Evolutionary conservation across 2,329 filamentous ascomycete species (phyloP).

Genomic region (Botrytis squamosa): DNA sequence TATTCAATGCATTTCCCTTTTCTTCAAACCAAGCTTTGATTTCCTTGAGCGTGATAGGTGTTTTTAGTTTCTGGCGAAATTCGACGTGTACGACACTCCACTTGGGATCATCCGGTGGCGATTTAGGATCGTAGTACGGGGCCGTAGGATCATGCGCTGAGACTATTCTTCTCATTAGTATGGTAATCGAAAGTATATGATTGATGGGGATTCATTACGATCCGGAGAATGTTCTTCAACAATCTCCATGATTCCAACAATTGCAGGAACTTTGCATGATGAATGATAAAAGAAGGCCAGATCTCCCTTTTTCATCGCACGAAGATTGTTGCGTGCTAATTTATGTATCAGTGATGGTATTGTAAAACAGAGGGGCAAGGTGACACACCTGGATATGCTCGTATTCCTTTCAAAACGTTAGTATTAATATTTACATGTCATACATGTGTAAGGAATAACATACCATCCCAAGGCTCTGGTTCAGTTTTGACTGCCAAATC

Average conservation of each 20-base stretch:
- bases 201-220: constrained; percentile 45
- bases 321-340: constrained; percentile 80
- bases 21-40: constrained; percentile 62
- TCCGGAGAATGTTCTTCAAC: constrained; percentile 82
- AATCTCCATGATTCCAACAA: constrained; percentile 86
- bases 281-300: constrained; percentile 97
- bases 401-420: constrained; percentile 43
- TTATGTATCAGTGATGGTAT: constrained; percentile 33
- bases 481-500: constrained; percentile 70
- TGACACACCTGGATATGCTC: constrained; percentile 48
- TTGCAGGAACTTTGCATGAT: constrained; percentile 84
- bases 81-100: constrained; percentile 91
- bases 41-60: constrained; percentile 67
- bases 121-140: constrained; percentile 82
- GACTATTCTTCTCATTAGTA: constrained; percentile 24
- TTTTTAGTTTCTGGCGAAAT: constrained; percentile 78
- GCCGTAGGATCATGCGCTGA: constrained; percentile 67
- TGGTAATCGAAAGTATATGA: not conserved
- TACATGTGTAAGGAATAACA: constrained; percentile 35
- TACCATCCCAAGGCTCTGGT: constrained; percentile 91
- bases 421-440: constrained; percentile 18
- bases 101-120: constrained; percentile 65
- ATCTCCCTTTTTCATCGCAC: constrained; percentile 87
- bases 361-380: constrained; percentile 20
- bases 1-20: constrained; percentile 57